Evolutionary conservation across 768 basidiomycete genomes (phyloP).

Genomic region (Suillus clintonianus): DNA sequence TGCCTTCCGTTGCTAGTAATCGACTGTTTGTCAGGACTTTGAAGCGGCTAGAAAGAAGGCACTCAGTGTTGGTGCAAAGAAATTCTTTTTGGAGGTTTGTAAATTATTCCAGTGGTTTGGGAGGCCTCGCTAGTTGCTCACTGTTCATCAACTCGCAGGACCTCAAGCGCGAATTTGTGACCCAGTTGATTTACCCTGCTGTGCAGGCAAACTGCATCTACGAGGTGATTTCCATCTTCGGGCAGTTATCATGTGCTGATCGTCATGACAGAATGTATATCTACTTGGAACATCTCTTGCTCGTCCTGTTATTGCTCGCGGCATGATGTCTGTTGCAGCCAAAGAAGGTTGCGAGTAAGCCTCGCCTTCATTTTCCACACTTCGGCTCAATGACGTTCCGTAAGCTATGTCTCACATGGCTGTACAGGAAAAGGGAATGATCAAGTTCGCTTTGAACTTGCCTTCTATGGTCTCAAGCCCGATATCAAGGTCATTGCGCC

Average conservation of each 20-base stretch:
- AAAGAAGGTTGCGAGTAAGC: slow-evolving; percentile 94
- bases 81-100: slow-evolving; percentile 86
- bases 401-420: slow-evolving; percentile 92
- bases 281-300: slow-evolving; percentile 97
- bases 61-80: slow-evolving; percentile 88
- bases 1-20: neutral
- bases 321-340: slow-evolving; percentile 94
- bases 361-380: neutral
- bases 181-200: slow-evolving; percentile 96
- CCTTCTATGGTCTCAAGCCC: slow-evolving; percentile 95
- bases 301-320: slow-evolving; percentile 97
- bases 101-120: neutral
- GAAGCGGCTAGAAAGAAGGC: slow-evolving; percentile 90
- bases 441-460: slow-evolving; percentile 98
- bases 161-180: slow-evolving; percentile 91
- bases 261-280: slow-evolving; percentile 76
- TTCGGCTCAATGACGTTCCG: neutral
- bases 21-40: slow-evolving; percentile 68
- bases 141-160: slow-evolving; percentile 55
- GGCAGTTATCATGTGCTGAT: neutral
- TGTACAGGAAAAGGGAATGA: slow-evolving; percentile 99
- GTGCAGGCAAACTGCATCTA: slow-evolving; percentile 99
- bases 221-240: slow-evolving; percentile 56
- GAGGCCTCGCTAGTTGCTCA: neutral
- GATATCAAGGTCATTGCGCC: slow-evolving; percentile 99